phyloP scores from a whole-genome alignment of 495 filamentous ascomycete genomes.

The Aspergillus ostianus region DNA sequence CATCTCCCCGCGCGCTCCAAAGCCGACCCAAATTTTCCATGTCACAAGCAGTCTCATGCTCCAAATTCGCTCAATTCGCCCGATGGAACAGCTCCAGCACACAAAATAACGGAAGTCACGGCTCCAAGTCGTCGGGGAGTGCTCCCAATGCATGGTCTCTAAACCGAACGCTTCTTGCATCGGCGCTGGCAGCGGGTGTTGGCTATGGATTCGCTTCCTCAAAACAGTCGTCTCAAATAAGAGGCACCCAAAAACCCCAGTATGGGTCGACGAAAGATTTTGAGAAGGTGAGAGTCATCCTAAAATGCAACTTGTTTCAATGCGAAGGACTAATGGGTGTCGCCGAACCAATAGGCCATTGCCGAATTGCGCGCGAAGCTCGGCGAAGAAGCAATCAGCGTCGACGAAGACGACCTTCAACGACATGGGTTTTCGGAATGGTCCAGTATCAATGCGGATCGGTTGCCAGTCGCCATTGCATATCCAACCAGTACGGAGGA shows the following conservation, averaged over 20 bases:
- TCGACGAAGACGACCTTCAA: slow-evolving; percentile 77
- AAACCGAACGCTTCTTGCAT: slow-evolving; percentile 29
- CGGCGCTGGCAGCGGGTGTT: slow-evolving; percentile 35
- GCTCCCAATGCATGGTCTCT: slow-evolving; percentile 32
- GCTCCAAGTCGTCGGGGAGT: slow-evolving; percentile 16
- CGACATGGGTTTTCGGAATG: slow-evolving; percentile 87
- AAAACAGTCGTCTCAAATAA: slow-evolving; percentile 15
- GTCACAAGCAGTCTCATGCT: slow-evolving; percentile 4
- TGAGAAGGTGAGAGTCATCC: slow-evolving; percentile 29
- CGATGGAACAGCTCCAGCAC: slow-evolving; percentile 25
- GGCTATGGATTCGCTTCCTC: slow-evolving; percentile 36
- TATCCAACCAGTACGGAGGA: slow-evolving; percentile 78
- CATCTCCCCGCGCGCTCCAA: slow-evolving; percentile 27
- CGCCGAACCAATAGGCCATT: slow-evolving; percentile 51
- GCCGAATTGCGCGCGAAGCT: slow-evolving; percentile 57
- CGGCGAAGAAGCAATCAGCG: slow-evolving; percentile 73
- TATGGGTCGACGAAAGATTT: slow-evolving; percentile 45
- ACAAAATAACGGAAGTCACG: slow-evolving; percentile 7
- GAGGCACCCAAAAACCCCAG: slow-evolving; percentile 21
- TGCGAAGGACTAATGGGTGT: neutral
- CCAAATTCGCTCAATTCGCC: slow-evolving; percentile 12
- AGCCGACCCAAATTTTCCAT: slow-evolving; percentile 23
- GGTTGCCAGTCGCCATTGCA: slow-evolving; percentile 75
- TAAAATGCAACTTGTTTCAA: too few species aligned
- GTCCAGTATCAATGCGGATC: slow-evolving; percentile 78